Conservation (phyloP, 164 flowering plant species). For the Chimonanthus salicifolius region DNA sequence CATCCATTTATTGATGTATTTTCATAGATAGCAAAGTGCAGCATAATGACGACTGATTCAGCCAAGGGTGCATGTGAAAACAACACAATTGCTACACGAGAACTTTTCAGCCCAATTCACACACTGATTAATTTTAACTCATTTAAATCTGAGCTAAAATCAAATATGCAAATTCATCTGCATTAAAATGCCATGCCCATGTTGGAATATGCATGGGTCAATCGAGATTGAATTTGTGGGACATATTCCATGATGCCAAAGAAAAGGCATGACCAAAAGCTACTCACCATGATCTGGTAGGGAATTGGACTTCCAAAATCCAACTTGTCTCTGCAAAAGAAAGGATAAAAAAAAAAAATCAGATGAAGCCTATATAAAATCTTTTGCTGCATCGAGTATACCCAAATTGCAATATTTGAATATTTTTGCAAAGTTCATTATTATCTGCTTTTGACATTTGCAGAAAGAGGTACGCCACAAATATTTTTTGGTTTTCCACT, state of each 20-base stretch:
- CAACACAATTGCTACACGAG: not conserved
- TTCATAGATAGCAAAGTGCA: not conserved
- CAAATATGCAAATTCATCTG: not conserved
- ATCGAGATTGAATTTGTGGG: not conserved
- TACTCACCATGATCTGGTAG: slow-evolving; percentile 18
- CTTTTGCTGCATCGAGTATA: not conserved
- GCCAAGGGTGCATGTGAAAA: not conserved
- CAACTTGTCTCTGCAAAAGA: slow-evolving; percentile 51
- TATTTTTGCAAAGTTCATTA: too few species aligned
- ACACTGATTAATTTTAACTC: not conserved
- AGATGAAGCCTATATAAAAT: not conserved
- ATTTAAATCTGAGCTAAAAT: not conserved
- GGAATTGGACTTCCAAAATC: slow-evolving; percentile 49
- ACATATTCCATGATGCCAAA: not conserved
- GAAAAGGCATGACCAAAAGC: not conserved
- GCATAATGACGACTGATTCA: not conserved
- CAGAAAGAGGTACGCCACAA: not conserved
- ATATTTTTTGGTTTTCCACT: not conserved
- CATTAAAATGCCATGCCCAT: not conserved
- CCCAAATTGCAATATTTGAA: not conserved
- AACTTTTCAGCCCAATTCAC: not conserved
- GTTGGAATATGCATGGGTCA: not conserved
- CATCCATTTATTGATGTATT: not conserved
- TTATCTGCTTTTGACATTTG: not conserved
- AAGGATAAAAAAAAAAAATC: not conserved